Conservation (phyloP, 768 basidiomycete genomes). For the Termitomyces sp. region DNA sequence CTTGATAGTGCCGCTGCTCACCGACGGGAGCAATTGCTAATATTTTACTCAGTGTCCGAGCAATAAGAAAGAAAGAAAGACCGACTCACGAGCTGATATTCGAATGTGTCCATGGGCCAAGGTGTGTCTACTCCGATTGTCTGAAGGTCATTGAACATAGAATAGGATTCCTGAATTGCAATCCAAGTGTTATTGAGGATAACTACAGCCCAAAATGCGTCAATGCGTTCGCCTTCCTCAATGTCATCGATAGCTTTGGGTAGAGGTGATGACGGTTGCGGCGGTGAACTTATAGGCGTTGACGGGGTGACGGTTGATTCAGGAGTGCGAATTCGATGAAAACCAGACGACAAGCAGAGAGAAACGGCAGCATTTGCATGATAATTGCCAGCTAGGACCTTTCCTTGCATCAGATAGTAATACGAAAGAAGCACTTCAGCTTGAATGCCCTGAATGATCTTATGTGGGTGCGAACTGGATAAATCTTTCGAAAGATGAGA, state of each 20-base stretch:
- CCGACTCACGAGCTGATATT: conserved; percentile 11
- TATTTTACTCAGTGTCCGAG: neutral
- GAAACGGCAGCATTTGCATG: conserved; percentile 42
- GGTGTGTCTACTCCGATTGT: conserved; percentile 26
- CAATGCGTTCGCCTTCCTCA: conserved; percentile 26
- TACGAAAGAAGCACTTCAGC: conserved; percentile 48
- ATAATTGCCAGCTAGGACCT: conserved; percentile 43
- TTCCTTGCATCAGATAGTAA: conserved; percentile 44
- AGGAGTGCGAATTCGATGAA: conserved; percentile 28
- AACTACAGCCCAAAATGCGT: conserved; percentile 29
- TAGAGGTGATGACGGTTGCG: conserved; percentile 23
- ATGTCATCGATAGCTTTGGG: conserved; percentile 14
- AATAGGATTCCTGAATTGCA: conserved; percentile 35
- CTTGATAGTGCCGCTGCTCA: conserved; percentile 20
- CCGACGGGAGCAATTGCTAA: conserved; percentile 12
- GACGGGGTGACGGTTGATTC: neutral
- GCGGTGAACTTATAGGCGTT: conserved; percentile 1
- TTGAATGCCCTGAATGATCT: conserved; percentile 38
- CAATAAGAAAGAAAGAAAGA: neutral
- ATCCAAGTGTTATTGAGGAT: conserved; percentile 43
- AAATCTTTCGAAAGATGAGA: conserved; percentile 31
- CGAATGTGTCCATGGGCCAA: conserved; percentile 25
- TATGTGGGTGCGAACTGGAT: conserved; percentile 32
- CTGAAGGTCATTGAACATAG: conserved; percentile 35
- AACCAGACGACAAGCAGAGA: conserved; percentile 28